phyloP scores from a whole-genome alignment of 192 early-diverging fungal species.

The Gonapodya sp. region DNA sequence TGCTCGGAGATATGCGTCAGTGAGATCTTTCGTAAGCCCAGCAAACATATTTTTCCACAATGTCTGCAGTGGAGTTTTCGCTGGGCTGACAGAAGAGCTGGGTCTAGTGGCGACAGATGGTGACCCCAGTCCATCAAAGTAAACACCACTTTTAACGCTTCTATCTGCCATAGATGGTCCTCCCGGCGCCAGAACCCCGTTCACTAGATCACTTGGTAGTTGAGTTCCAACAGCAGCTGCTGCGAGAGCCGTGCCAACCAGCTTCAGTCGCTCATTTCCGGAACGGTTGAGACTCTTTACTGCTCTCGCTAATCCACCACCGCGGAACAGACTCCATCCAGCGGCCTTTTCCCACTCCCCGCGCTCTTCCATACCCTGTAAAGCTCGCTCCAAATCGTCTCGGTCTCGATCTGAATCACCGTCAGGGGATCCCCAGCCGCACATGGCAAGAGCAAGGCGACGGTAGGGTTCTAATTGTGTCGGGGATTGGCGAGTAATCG shows the following conservation, averaged over 20 bases:
- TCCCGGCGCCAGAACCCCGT: slow-evolving; percentile 13
- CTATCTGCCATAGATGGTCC: slow-evolving; percentile 21
- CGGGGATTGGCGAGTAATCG: not conserved
- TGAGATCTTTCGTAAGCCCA: slow-evolving; percentile 44
- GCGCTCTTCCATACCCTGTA: slow-evolving; percentile 46
- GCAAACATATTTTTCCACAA: slow-evolving; percentile 56
- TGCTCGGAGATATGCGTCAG: slow-evolving; percentile 68
- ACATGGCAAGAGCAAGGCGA: slow-evolving; percentile 38
- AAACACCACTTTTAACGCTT: not conserved
- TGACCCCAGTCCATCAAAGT: not conserved
- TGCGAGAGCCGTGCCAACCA: slow-evolving; percentile 70
- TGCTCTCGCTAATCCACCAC: slow-evolving; percentile 55
- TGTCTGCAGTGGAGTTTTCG: not conserved
- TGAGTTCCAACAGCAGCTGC: slow-evolving; percentile 19
- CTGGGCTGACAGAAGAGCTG: not conserved
- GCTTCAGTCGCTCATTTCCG: slow-evolving; percentile 63
- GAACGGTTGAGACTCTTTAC: slow-evolving; percentile 42
- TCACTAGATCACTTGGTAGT: slow-evolving; percentile 20
- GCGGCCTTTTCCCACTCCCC: slow-evolving; percentile 78
- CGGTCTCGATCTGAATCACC: not conserved
- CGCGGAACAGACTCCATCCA: slow-evolving; percentile 78
- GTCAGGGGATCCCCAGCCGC: slow-evolving; percentile 37
- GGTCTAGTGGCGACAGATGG: not conserved
- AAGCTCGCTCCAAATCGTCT: slow-evolving; percentile 31
- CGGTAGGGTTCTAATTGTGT: slow-evolving; percentile 16